Conservation (phyloP, 805 yeast genomes). For the Kluyveromyces nonfermentans region DNA sequence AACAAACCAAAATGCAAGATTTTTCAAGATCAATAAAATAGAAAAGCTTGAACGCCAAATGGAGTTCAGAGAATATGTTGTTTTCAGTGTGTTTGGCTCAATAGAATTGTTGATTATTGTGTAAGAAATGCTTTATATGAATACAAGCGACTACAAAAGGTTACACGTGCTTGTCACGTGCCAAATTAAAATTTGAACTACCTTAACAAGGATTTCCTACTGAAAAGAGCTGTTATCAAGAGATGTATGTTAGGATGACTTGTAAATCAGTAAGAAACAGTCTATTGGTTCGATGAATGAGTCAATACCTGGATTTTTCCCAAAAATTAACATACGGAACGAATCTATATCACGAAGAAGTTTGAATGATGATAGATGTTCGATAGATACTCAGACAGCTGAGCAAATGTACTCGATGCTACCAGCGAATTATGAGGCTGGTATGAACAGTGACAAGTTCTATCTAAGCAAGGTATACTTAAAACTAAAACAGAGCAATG, state of each 20-base stretch:
- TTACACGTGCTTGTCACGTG: too few relatives aligned
- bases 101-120: too few relatives aligned
- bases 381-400: conserved; percentile 10
- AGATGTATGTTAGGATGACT: too few relatives aligned
- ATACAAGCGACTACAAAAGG: too few relatives aligned
- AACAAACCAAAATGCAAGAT: not conserved
- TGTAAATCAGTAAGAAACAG: not conserved
- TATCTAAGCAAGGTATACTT: conserved; percentile 18
- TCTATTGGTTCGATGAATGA: conserved; percentile 4
- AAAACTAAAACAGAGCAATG: not conserved
- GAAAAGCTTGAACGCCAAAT: not conserved
- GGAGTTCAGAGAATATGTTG: not conserved
- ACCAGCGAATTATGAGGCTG: conserved; percentile 12
- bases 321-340: conserved; percentile 1
- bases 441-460: conserved; percentile 22
- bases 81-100: too few relatives aligned
- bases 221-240: too few relatives aligned
- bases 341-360: not conserved
- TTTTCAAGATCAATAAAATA: not conserved
- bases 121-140: too few relatives aligned
- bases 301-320: conserved; percentile 16
- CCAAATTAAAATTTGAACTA: too few relatives aligned
- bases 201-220: too few relatives aligned
- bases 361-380: conserved; percentile 5
- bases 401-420: conserved; percentile 9